These are phyloP conservation scores for Aspergillus leporis DNA, from an alignment of 495 filamentous ascomycete genomes.

Conservation along the genomic window DNA sequence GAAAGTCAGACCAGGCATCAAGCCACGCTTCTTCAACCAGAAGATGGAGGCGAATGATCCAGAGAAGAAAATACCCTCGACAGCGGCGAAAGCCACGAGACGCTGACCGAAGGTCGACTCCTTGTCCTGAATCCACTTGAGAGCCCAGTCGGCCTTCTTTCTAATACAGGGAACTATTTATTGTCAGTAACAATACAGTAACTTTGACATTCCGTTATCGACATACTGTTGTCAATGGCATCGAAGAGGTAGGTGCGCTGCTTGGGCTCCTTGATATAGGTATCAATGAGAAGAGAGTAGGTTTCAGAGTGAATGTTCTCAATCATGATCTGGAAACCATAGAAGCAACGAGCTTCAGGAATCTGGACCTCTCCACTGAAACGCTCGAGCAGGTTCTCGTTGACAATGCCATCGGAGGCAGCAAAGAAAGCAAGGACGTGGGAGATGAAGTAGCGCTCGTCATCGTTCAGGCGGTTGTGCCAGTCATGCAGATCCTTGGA, in stretches of 20 bases:
- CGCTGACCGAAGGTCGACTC: slow-evolving; percentile 93
- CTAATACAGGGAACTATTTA: slow-evolving; percentile 82
- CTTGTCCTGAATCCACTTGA: slow-evolving; percentile 90
- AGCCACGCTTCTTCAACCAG: slow-evolving; percentile 99
- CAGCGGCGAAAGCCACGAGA: slow-evolving; percentile 94
- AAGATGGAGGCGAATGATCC: slow-evolving; percentile 99
- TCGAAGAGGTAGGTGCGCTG: slow-evolving; percentile 96
- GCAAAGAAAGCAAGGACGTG: slow-evolving; percentile 99
- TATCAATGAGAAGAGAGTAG: slow-evolving; percentile 98
- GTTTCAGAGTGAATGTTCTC: slow-evolving; percentile 99
- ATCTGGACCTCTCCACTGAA: slow-evolving; percentile 97
- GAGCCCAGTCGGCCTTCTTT: slow-evolving; percentile 98
- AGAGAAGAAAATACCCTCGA: slow-evolving; percentile 99
- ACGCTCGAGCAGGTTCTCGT: slow-evolving; percentile 97
- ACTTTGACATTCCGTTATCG: background rate
- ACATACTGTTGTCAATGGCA: slow-evolving; percentile 92
- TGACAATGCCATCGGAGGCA: slow-evolving; percentile 99
- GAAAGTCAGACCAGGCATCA: slow-evolving; percentile 98
- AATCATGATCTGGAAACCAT: slow-evolving; percentile 99
- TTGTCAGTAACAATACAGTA: slow-evolving; percentile 27
- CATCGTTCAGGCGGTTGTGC: slow-evolving; percentile 95
- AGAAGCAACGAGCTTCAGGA: slow-evolving; percentile 98
- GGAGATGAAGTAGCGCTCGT: slow-evolving; percentile 97
- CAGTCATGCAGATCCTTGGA: slow-evolving; percentile 99
- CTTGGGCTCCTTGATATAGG: slow-evolving; percentile 98